Percentiles rank a stretch among this genome's conserved stretches.
phyloP scores from a whole-genome alignment of 2,329 filamentous ascomycete genomes.

The Penicillium glabrum region DNA sequence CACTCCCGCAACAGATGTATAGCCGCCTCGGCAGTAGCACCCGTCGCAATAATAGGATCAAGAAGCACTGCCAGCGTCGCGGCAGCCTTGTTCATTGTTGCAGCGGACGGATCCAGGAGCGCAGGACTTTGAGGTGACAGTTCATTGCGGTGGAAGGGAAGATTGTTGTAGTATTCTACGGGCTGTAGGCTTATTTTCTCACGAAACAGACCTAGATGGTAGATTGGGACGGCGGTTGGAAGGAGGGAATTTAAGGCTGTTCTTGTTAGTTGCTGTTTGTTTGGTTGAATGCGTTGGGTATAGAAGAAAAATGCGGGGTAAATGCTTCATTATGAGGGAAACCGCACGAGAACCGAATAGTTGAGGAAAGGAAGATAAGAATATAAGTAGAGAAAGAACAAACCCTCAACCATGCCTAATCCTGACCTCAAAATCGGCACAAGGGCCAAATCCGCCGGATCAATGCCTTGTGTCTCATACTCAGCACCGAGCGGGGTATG shows the following conservation, averaged over 20 bases:
- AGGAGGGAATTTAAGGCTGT: conserved; percentile 78
- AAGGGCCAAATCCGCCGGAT: conserved; percentile 70
- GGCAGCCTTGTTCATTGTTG: conserved; percentile 39
- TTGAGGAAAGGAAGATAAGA: neutral
- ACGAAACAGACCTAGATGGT: conserved; percentile 93
- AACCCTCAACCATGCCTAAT: conserved; percentile 84
- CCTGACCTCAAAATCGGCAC: conserved; percentile 93
- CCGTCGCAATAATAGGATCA: conserved; percentile 92
- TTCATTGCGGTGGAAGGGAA: conserved; percentile 61
- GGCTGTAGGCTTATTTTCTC: conserved; percentile 83
- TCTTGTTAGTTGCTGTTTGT: neutral
- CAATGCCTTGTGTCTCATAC: conserved; percentile 66
- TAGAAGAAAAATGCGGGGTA: neutral
- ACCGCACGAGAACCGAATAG: neutral
- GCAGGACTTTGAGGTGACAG: conserved; percentile 28
- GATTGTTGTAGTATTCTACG: conserved; percentile 98
- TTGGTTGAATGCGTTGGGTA: neutral
- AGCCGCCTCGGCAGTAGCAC: conserved; percentile 83
- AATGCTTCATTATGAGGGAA: neutral
- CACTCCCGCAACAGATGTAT: conserved; percentile 88
- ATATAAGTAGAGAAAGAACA: conserved; percentile 6
- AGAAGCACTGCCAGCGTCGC: conserved; percentile 75
- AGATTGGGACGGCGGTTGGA: conserved; percentile 74
- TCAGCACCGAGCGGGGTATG: conserved; percentile 74
- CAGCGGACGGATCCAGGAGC: conserved; percentile 6